Evolutionary conservation across 176 grass and related monocot species (phyloP), one percentile per base, ranked within the genome.

Genomic region (Carex kokanica): DNA sequence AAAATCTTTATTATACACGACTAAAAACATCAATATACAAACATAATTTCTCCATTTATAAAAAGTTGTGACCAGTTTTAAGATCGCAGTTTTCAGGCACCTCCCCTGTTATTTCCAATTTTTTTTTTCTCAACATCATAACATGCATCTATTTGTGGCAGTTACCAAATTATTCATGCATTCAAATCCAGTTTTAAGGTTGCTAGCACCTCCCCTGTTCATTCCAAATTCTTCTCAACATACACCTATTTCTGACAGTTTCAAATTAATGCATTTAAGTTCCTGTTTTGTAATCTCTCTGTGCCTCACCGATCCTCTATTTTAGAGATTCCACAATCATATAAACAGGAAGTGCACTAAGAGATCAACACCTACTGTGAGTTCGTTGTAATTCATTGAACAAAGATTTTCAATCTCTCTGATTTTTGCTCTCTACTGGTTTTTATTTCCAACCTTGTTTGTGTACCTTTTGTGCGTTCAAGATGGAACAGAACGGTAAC

Each of bases 401-500:
- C 3, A 51, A 51, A 11, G 20, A 45, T 23, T 23, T 45, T 66
- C 63, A 43, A 9, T 41, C 7, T 2, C 29, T 43, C 16, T 16
- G 32, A 43, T 8, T 18, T 25, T 25, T 29, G 9, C 8, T 13
- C 8, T 29, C 21, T 1, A 31, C 16, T 4, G 12, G 1, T 65
- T 64, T 29, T 31, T 31, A 6, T 31, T 53, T n/a, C 25, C 3
- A 8, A 29, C 25, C 2, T 80, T 69, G 47, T 16, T 68, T 73
- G 25, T 66, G 15, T 53, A 14, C 25, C 17, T 21, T 81, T 34
- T 20, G 54, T 52, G 49, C n/a, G n/a, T 16, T 80, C 78, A 88
- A 93, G 77, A 94, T 89, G 85, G 85, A 80, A 56, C 85, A 78
- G 83, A 92, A 84, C 27, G 84, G 73, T 6, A 61, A n/a, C 55